A percentile compares a stretch with the other conserved stretches of the same genome.
phyloP scores from a whole-genome alignment of 768 basidiomycete genomes.

The Phaffia tasmanica region DNA sequence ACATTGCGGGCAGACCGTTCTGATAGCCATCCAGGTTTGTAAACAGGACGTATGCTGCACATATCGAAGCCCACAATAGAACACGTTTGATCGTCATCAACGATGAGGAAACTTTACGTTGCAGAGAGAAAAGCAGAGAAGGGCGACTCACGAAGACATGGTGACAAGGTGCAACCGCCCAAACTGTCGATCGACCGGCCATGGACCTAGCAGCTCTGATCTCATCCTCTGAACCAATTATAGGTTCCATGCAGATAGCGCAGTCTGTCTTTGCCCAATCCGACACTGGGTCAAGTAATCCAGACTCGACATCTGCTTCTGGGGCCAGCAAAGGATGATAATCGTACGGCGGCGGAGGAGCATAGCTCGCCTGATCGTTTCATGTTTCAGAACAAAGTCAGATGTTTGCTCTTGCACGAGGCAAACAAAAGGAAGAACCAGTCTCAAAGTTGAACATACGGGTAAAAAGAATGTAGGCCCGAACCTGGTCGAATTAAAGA shows the following conservation, averaged over 20 bases:
- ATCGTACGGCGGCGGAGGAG: conserved; percentile 23
- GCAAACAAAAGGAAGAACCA: background rate
- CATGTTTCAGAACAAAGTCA: background rate
- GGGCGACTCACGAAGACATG: conserved; percentile 21
- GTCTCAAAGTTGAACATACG: background rate
- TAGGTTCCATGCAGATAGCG: conserved; percentile 24
- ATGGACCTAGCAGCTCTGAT: background rate
- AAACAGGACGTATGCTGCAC: conserved; percentile 19
- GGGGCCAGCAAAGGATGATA: conserved; percentile 8
- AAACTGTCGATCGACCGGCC: background rate
- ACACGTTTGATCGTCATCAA: background rate
- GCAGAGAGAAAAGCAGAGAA: background rate
- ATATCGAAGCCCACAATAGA: background rate
- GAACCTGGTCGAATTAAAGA: background rate
- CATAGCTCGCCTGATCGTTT: conserved; percentile 15
- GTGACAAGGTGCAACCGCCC: conserved; percentile 20
- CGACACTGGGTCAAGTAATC: background rate
- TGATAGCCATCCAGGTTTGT: conserved; percentile 20
- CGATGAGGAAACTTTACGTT: too few species aligned
- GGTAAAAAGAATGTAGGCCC: background rate
- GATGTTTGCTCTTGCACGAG: background rate
- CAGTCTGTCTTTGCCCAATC: conserved; percentile 15
- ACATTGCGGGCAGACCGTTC: conserved; percentile 20
- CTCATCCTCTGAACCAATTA: background rate
- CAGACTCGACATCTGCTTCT: conserved; percentile 8